Base-by-base conservation (phyloP, 768 basidiomycete genomes). In the Podaxis sp. region DNA sequence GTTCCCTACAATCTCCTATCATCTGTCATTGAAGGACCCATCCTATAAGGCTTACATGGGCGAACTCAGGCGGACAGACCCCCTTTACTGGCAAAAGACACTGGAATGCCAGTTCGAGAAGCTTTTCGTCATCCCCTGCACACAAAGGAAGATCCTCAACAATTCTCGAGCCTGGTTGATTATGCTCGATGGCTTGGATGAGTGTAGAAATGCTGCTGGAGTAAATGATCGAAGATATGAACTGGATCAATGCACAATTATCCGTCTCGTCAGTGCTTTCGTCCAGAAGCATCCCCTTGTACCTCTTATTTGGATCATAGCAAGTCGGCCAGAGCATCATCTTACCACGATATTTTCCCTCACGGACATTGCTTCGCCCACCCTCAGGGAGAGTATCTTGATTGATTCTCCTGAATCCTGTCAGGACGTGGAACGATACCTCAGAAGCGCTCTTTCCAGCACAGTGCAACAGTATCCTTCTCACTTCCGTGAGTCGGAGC, bases 101-200 rank as follows among this genome's bases (percentile, higher is more conserved):
- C 9, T 63, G 13, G 24, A 19, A 6, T 40, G 51, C 2, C 70
- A 71, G 37, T 33, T 69, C 24, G 40, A 63, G 17, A 12, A 40
- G 4, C 60, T 70, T 9, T 50, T 70, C 8, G 40, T 66, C 5
- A 46, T 63, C 13, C 65, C 69, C 2, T 57, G 64, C 8, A 4
- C 19, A 2, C 43, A 36, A 15, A 17, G 43, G 5, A n/a, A 49
- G 17, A 8, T 58, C 4, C 33, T 47, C 3, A 29, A 12, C 1
- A 17, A 8, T 29, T 3, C 25, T 4, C 27, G 12, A 33, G 13
- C 25, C 11, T 64, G 24, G 59, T 70, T 7, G 50, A 70, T 29
- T 66, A 70, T 58, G 2, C 43, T 58, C 17, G 73, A 74, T 57
- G 73, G 71, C 7, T 57, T 74, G 4, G 72, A 73, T 41, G 73